These are phyloP conservation scores for Linum tenue DNA, from an alignment of 345 rosid genomes.

Conservation along the genomic window DNA sequence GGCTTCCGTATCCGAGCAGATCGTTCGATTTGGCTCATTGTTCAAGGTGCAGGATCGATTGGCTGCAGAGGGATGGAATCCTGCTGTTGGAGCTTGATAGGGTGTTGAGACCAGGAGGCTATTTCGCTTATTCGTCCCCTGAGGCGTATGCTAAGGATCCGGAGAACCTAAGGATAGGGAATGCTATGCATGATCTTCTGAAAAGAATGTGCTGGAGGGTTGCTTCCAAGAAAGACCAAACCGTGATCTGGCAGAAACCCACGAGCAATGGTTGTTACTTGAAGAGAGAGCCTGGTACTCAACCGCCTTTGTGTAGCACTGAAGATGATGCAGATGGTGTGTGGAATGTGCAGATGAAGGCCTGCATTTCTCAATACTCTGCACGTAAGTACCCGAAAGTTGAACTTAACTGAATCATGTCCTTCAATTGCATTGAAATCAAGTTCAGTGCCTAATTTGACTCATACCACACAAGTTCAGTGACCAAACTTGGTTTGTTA, in stretches of 20 bases:
- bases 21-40: constrained; percentile 98
- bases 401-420: too few relatives aligned
- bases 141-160: constrained; percentile 91
- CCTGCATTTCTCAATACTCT: constrained; percentile 82
- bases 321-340: constrained; percentile 74
- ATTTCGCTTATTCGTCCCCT: constrained; percentile 94
- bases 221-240: constrained; percentile 60
- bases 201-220: constrained; percentile 93
- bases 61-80: constrained; percentile 96
- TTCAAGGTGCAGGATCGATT: constrained; percentile 92
- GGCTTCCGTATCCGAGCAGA: constrained; percentile 94
- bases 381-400: constrained; percentile 40
- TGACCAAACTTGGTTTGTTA: too few relatives aligned
- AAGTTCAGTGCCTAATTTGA: too few relatives aligned
- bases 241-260: constrained; percentile 92
- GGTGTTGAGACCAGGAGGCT: constrained; percentile 91
- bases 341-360: constrained; percentile 84
- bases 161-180: constrained; percentile 74
- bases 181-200: constrained; percentile 67
- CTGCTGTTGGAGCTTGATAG: constrained; percentile 89
- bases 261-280: constrained; percentile 71
- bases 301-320: constrained; percentile 69
- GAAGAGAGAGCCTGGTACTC: constrained; percentile 56
- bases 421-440: too few relatives aligned
- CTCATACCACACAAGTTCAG: too few relatives aligned